These are phyloP conservation scores for Trichoderma brevicompactum DNA, from an alignment of 2,329 filamentous ascomycete genomes.

Conservation along the genomic window DNA sequence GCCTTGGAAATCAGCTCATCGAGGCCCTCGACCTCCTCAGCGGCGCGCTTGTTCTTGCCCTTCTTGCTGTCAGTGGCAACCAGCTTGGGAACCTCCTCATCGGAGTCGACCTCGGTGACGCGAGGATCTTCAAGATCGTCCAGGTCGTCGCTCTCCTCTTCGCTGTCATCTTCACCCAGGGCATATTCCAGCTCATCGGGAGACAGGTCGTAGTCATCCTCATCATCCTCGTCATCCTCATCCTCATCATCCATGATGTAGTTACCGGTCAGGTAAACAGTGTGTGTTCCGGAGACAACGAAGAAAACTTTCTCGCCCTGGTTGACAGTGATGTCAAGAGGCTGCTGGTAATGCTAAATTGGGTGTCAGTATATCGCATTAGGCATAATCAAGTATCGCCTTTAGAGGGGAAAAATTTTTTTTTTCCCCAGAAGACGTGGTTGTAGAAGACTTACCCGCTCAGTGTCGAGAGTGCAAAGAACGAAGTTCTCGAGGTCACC, in stretches of 20 bases:
- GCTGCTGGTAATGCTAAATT: conserved; percentile 85
- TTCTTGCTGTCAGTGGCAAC: conserved; percentile 58
- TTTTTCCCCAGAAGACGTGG: not conserved
- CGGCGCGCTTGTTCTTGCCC: conserved; percentile 93
- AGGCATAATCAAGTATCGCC: not conserved
- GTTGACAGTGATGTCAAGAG: conserved; percentile 88
- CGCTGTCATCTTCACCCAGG: conserved; percentile 73
- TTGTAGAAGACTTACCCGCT: conserved; percentile 69
- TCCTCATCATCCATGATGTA: conserved; percentile 78
- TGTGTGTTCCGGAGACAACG: conserved; percentile 85
- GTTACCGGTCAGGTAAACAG: conserved; percentile 93
- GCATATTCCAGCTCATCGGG: conserved; percentile 78
- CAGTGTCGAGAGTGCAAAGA: conserved; percentile 91
- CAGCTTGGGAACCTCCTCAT: conserved; percentile 72
- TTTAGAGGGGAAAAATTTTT: not conserved
- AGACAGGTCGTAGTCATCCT: conserved; percentile 79
- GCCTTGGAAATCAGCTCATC: conserved; percentile 84
- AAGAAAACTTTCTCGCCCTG: conserved; percentile 93
- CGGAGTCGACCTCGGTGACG: conserved; percentile 79
- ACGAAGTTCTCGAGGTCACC: conserved; percentile 85
- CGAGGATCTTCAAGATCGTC: conserved; percentile 79
- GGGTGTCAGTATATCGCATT: conserved; percentile 36
- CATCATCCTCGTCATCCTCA: conserved; percentile 65
- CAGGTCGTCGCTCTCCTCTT: conserved; percentile 75
- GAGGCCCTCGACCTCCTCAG: conserved; percentile 73